A percentile compares a stretch with the other conserved stretches of the same genome.
These are phyloP conservation scores for Suillus tomentosus DNA, from an alignment of 768 basidiomycete species.

Conservation along the genomic window DNA sequence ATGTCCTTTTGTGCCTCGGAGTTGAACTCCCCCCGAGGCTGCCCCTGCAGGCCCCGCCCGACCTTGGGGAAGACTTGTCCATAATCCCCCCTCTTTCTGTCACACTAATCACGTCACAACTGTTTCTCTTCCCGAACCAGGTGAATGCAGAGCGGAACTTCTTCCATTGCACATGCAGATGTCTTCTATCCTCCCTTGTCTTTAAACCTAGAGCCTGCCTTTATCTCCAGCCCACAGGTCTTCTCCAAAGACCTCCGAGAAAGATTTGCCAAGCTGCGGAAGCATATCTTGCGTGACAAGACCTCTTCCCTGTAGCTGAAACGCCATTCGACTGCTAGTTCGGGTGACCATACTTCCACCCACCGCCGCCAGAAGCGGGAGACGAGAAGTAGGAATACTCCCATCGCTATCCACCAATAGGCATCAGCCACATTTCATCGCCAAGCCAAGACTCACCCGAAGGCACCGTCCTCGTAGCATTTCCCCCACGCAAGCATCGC, in stretches of 20 bases:
- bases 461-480: constrained; percentile 85
- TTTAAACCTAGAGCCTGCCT: constrained; percentile 37
- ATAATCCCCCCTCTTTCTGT: not conserved
- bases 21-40: not conserved
- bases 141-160: not conserved
- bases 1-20: not conserved
- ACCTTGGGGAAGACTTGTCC: not conserved
- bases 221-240: constrained; percentile 42
- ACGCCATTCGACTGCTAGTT: constrained; percentile 76
- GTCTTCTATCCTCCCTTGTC: not conserved
- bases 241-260: constrained; percentile 70
- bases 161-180: constrained; percentile 4
- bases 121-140: not conserved
- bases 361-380: constrained; percentile 84
- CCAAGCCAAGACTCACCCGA: constrained; percentile 56
- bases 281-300: constrained; percentile 84
- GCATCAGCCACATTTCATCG: constrained; percentile 4
- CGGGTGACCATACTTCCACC: constrained; percentile 90
- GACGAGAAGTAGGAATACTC: constrained; percentile 55
- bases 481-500: constrained; percentile 94
- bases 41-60: not conserved
- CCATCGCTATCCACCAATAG: constrained; percentile 44
- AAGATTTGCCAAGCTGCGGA: constrained; percentile 64
- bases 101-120: not conserved
- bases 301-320: constrained; percentile 71